Conservation (phyloP, 768 basidiomycete genomes). For the Phaeotremella skinneri region DNA sequence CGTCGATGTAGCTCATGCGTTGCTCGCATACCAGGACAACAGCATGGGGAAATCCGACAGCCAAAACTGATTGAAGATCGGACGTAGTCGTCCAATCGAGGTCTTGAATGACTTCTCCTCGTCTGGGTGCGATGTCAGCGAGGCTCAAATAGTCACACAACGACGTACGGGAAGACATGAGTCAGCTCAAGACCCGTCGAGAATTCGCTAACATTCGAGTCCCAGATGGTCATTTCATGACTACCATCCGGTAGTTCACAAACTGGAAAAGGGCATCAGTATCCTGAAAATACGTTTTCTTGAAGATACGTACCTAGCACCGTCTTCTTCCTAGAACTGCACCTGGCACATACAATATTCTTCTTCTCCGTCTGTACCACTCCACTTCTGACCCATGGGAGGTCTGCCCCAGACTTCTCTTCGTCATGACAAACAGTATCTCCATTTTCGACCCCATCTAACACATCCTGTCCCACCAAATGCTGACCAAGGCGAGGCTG, state of each 20-base stretch:
- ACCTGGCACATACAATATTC: constrained; percentile 68
- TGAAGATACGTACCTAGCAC: constrained; percentile 64
- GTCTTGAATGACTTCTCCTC: constrained; percentile 59
- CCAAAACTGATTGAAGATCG: constrained; percentile 83
- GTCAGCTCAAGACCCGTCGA: constrained; percentile 81
- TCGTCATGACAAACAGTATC: constrained; percentile 55
- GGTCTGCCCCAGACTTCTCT: constrained; percentile 56
- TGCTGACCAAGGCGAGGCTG: constrained; percentile 57
- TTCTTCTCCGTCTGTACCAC: constrained; percentile 64
- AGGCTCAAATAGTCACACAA: neutral
- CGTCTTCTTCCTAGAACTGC: constrained; percentile 89
- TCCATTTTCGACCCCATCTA: constrained; percentile 5
- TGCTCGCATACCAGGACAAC: constrained; percentile 88
- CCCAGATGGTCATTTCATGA: constrained; percentile 86
- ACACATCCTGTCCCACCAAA: constrained; percentile 10
- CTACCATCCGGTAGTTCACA: constrained; percentile 62
- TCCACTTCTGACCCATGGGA: constrained; percentile 54
- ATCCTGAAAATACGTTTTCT: neutral
- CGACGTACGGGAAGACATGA: constrained; percentile 60
- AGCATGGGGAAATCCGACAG: constrained; percentile 76
- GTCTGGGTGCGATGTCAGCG: constrained; percentile 1
- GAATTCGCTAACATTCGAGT: constrained; percentile 91
- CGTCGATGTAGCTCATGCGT: constrained; percentile 85
- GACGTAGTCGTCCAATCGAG: constrained; percentile 92
- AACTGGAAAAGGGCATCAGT: constrained; percentile 55